phyloP scores from a whole-genome alignment of 306 rosid species.

The Adenanthera pavonina region DNA sequence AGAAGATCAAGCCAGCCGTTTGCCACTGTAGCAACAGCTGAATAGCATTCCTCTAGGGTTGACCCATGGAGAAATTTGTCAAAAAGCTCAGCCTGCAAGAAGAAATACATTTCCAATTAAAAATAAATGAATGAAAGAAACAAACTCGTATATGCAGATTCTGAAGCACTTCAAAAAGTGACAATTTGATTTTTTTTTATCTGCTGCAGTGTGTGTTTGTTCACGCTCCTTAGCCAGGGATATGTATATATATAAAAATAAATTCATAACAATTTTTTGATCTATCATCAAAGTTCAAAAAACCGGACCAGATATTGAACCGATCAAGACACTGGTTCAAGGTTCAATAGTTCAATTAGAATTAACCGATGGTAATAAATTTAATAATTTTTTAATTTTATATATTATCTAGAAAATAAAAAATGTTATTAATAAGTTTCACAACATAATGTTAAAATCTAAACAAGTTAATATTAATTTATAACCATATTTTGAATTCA shows the following conservation, averaged over 20 bases:
- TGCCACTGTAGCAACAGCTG: conserved; percentile 89
- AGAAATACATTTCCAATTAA: conserved; percentile 32
- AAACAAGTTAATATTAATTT: too few relatives aligned
- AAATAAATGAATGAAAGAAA: neutral
- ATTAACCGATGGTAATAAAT: too few relatives aligned
- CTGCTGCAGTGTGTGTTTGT: neutral
- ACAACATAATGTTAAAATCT: too few relatives aligned
- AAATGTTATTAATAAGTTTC: too few relatives aligned
- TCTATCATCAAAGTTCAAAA: too few relatives aligned
- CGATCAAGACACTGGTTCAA: too few relatives aligned
- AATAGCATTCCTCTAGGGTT: conserved; percentile 89
- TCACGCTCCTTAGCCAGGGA: neutral
- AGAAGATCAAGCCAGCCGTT: conserved; percentile 97
- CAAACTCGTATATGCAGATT: conserved; percentile 19
- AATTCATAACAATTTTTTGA: conserved; percentile 13
- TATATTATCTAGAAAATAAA: too few relatives aligned
- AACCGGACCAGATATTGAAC: too few relatives aligned
- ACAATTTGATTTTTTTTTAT: too few relatives aligned
- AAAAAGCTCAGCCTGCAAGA: conserved; percentile 89
- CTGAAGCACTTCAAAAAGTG: neutral
- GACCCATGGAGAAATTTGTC: conserved; percentile 94
- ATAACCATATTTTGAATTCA: too few relatives aligned
- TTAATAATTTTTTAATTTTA: too few relatives aligned
- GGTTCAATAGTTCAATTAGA: too few relatives aligned
- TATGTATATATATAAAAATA: neutral